These are phyloP conservation scores for Cladosporium phlei DNA, from an alignment of 2,329 filamentous ascomycete species.

Conservation along the genomic window DNA sequence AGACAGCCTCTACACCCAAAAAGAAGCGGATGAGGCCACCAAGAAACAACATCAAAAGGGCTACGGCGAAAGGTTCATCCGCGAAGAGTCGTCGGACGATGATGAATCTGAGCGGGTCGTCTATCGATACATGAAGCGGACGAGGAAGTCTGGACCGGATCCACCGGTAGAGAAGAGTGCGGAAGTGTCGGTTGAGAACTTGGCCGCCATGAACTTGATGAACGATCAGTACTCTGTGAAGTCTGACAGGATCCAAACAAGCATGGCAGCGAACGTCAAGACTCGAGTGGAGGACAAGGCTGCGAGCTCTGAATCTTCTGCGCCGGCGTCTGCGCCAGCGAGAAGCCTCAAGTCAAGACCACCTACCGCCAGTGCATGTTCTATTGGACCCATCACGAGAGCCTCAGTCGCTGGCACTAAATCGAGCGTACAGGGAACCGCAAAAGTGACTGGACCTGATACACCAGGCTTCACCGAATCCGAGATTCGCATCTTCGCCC, in stretches of 20 bases:
- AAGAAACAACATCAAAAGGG: slow-evolving; percentile 2
- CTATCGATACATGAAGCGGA: slow-evolving; percentile 13
- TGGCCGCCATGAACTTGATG: slow-evolving; percentile 14
- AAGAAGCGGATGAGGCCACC: neutral
- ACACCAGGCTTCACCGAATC: slow-evolving; percentile 9
- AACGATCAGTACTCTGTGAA: slow-evolving; percentile 5
- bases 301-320: neutral
- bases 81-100: slow-evolving; percentile 1
- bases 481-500: slow-evolving; percentile 29
- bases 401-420: slow-evolving; percentile 2
- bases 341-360: neutral
- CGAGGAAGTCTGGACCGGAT: neutral
- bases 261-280: neutral
- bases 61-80: slow-evolving; percentile 2
- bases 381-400: neutral
- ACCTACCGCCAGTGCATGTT: neutral
- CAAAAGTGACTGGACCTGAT: neutral
- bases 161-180: slow-evolving; percentile 3
- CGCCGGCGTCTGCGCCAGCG: neutral
- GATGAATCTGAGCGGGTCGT: slow-evolving; percentile 1
- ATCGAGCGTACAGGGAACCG: neutral
- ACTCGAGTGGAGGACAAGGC: neutral
- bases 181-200: slow-evolving; percentile 10
- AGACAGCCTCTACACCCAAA: slow-evolving; percentile 6
- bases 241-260: neutral